These are phyloP conservation scores for Yamadazyma phyllophila DNA, from an alignment of 805 yeast species.

Conservation along the genomic window DNA sequence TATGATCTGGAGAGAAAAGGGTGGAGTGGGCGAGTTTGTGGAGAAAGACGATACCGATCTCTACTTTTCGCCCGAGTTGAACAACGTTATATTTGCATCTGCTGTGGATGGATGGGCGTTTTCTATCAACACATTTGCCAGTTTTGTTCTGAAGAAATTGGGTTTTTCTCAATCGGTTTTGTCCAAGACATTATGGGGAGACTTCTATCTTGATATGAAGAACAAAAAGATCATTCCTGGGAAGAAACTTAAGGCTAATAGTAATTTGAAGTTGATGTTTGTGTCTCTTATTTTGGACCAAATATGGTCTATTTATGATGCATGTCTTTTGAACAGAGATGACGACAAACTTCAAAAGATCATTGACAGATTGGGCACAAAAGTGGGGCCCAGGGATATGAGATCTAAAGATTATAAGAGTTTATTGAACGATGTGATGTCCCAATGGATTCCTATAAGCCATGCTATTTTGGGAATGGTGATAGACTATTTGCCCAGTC, in stretches of 20 bases:
- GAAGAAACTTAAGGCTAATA: constrained; percentile 60
- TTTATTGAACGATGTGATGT: constrained; percentile 64
- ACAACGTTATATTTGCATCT: constrained; percentile 85
- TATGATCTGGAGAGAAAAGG: constrained; percentile 66
- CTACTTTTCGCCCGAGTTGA: constrained; percentile 82
- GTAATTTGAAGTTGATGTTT: constrained; percentile 69
- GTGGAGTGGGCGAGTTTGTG: constrained; percentile 56
- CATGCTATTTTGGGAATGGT: constrained; percentile 82
- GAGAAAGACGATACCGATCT: constrained; percentile 79
- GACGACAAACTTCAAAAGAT: constrained; percentile 73
- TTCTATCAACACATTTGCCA: constrained; percentile 82
- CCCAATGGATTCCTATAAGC: constrained; percentile 94
- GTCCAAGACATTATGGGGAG: constrained; percentile 94
- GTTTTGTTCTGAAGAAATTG: constrained; percentile 76
- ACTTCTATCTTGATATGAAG: constrained; percentile 84
- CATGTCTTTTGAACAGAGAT: constrained; percentile 62
- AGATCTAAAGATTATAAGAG: constrained; percentile 72
- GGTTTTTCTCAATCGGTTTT: constrained; percentile 80
- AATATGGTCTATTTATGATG: constrained; percentile 87
- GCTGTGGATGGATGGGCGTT: constrained; percentile 99
- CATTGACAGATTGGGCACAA: constrained; percentile 64
- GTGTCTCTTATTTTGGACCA: constrained; percentile 84
- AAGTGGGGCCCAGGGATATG: constrained; percentile 70
- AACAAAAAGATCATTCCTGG: constrained; percentile 76
- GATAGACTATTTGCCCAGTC: constrained; percentile 83